phyloP scores from a whole-genome alignment of 2,329 filamentous ascomycete species.

The Microdochium bolleyi region DNA sequence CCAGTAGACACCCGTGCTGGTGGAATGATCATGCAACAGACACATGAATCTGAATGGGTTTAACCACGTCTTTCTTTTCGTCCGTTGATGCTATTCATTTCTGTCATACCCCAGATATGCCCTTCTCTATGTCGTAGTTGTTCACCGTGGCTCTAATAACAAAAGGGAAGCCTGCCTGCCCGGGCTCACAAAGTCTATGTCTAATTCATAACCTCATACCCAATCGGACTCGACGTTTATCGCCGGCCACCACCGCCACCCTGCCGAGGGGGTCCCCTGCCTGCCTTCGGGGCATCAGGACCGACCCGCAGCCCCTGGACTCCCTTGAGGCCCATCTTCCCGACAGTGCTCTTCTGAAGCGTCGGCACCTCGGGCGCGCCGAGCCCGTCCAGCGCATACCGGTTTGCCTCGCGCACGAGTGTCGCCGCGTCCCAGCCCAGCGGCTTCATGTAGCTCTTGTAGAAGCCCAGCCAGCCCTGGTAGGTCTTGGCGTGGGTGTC shows the following conservation, averaged over 20 bases:
- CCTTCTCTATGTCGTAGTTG: too few species aligned
- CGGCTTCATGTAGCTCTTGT: constrained; percentile 39
- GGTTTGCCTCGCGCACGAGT: constrained; percentile 43
- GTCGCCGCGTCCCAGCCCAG: constrained; percentile 21
- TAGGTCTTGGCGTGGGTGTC: constrained; percentile 39
- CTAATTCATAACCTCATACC: too few species aligned
- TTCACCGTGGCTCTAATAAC: too few species aligned
- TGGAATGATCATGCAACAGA: too few species aligned
- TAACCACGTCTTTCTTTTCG: too few species aligned
- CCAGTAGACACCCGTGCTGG: too few species aligned
- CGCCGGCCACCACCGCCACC: neutral
- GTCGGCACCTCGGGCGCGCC: constrained; percentile 36
- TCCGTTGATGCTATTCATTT: too few species aligned
- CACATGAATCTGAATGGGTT: too few species aligned
- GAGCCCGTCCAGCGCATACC: constrained; percentile 38
- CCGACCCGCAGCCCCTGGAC: constrained; percentile 38
- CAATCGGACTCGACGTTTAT: neutral
- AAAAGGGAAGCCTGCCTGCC: too few species aligned
- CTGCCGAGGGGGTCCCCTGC: constrained; percentile 5
- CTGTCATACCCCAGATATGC: too few species aligned
- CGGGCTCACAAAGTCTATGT: too few species aligned
- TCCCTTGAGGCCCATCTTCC: constrained; percentile 51
- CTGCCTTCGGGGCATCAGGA: constrained; percentile 28
- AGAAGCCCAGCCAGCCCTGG: constrained; percentile 48
- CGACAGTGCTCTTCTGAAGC: constrained; percentile 36